These are phyloP conservation scores for Fusarium floridanum DNA, from an alignment of 2,329 filamentous ascomycete species.

Conservation along the genomic window DNA sequence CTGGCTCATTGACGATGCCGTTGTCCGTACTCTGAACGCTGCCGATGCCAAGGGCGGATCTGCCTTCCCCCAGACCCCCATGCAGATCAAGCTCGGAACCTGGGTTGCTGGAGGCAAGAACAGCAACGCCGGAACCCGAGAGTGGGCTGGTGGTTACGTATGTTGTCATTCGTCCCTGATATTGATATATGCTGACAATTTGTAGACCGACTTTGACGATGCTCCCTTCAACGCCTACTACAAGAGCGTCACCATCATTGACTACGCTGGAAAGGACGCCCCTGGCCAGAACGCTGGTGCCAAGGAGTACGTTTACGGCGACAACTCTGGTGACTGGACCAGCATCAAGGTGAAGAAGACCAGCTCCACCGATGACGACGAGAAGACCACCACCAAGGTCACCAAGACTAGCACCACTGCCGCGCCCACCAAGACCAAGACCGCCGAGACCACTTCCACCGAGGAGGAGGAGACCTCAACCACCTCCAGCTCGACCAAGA, in stretches of 20 bases:
- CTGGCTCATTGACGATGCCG: conserved; percentile 74
- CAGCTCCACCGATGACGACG: conserved; percentile 42
- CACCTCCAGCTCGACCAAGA: conserved; percentile 21
- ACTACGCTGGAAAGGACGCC: conserved; percentile 65
- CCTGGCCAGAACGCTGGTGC: conserved; percentile 53
- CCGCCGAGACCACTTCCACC: conserved; percentile 27
- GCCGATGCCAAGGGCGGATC: conserved; percentile 68
- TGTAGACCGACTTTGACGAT: conserved; percentile 63
- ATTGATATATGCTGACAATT: conserved; percentile 3
- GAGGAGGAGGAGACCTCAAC: conserved; percentile 29
- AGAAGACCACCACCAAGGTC: conserved; percentile 33
- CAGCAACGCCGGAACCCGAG: conserved; percentile 77
- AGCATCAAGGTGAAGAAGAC: conserved; percentile 65
- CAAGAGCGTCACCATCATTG: conserved; percentile 66
- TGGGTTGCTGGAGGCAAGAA: conserved; percentile 72
- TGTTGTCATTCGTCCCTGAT: background rate
- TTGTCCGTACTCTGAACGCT: conserved; percentile 72
- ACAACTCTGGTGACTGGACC: conserved; percentile 62
- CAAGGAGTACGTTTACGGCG: conserved; percentile 66
- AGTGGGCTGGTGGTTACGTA: conserved; percentile 72
- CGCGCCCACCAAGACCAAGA: conserved; percentile 15
- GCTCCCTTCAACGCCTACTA: conserved; percentile 69
- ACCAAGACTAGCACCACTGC: conserved; percentile 25
- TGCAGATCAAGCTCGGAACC: conserved; percentile 77
- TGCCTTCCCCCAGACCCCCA: conserved; percentile 79